Percentiles rank a stretch among this genome's conserved stretches.
phyloP scores from a whole-genome alignment of 2,329 filamentous ascomycete species.

The Pestalotiopsis fici region DNA sequence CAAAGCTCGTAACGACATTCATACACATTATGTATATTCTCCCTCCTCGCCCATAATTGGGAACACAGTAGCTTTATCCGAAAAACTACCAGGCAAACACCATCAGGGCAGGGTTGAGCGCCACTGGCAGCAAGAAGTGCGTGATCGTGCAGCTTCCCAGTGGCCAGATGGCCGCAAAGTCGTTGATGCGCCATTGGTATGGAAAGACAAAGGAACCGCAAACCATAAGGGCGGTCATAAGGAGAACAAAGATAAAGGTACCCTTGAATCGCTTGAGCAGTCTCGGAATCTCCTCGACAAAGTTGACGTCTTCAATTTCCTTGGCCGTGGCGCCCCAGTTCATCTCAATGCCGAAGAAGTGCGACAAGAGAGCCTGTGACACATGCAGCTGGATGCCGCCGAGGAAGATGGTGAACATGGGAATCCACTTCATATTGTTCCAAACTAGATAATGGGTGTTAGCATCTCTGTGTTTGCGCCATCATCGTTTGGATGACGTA shows the following conservation, averaged over 20 bases:
- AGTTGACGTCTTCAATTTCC: constrained; percentile 33
- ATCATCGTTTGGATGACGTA: no score
- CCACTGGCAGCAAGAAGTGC: constrained; percentile 60
- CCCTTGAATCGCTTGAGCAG: constrained; percentile 32
- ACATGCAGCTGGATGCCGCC: constrained; percentile 44
- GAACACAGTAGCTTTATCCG: no score
- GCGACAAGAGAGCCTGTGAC: constrained; percentile 38
- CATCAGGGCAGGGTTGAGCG: constrained; percentile 65
- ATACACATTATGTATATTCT: neutral
- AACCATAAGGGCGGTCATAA: constrained; percentile 28
- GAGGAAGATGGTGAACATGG: constrained; percentile 41
- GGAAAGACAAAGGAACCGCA: constrained; percentile 29
- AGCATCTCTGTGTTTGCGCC: no score
- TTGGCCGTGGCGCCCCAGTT: constrained; percentile 34
- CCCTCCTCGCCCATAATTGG: neutral
- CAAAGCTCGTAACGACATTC: neutral
- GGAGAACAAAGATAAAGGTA: constrained; percentile 28
- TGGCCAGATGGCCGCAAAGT: constrained; percentile 62
- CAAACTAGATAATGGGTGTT: constrained; percentile 32
- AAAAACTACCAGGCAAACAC: constrained; percentile 56
- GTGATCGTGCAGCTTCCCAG: constrained; percentile 50
- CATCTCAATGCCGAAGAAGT: constrained; percentile 45
- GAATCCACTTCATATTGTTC: constrained; percentile 55
- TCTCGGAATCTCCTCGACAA: constrained; percentile 31
- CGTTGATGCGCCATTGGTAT: constrained; percentile 53